Conservation (phyloP, 2,329 filamentous ascomycete genomes). For the Chaetomiaceae sp. region DNA sequence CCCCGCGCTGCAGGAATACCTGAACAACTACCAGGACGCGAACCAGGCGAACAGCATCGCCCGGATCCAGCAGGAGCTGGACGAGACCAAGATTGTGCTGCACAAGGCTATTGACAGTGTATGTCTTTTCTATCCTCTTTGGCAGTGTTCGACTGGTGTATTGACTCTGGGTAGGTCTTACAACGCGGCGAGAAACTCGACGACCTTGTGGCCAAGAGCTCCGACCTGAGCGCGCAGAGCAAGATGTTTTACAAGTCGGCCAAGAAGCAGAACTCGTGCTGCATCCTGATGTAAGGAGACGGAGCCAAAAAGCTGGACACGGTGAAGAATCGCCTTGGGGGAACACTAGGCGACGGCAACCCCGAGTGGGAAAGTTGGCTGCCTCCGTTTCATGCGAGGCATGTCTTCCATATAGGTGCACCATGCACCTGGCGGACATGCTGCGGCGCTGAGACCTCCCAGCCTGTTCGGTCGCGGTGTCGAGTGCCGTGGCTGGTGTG, state of each 20-base stretch:
- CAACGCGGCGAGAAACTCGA: slow-evolving; percentile 97
- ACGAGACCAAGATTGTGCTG: slow-evolving; percentile 95
- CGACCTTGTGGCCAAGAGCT: slow-evolving; percentile 86
- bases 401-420: no score
- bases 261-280: slow-evolving; percentile 79
- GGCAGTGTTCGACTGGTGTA: not conserved
- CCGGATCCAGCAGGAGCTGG: slow-evolving; percentile 93
- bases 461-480: no score
- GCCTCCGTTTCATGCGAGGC: no score
- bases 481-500: no score
- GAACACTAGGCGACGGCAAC: no score
- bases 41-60: slow-evolving; percentile 85
- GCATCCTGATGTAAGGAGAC: slow-evolving; percentile 58
- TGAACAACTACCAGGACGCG: slow-evolving; percentile 74
- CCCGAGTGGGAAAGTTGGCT: no score
- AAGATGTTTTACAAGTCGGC: slow-evolving; percentile 95
- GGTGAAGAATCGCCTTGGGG: not conserved
- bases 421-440: no score
- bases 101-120: slow-evolving; percentile 94
- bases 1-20: slow-evolving; percentile 74
- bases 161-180: slow-evolving; percentile 40
- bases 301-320: not conserved
- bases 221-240: slow-evolving; percentile 82
- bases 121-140: not conserved
- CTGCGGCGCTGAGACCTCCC: no score